phyloP scores from a whole-genome alignment of 306 rosid species.

The Senna siamea region DNA sequence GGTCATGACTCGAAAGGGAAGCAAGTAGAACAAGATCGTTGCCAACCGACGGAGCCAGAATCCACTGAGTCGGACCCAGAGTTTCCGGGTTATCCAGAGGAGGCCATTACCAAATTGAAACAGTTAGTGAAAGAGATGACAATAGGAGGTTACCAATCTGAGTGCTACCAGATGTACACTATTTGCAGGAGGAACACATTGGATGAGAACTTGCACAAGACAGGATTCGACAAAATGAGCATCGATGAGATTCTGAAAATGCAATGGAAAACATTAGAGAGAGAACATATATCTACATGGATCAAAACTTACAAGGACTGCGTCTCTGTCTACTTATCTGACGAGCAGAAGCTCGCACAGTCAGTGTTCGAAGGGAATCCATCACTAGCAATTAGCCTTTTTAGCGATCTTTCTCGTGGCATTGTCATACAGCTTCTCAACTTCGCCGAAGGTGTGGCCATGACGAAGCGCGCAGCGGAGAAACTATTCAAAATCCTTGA shows the following conservation, averaged over 20 bases:
- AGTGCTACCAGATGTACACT: slow-evolving; percentile 58
- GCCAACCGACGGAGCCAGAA: slow-evolving; percentile 34
- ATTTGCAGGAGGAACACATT: slow-evolving; percentile 48
- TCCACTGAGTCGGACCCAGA: neutral
- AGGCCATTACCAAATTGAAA: slow-evolving; percentile 42
- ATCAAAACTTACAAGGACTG: slow-evolving; percentile 48
- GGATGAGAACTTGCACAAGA: slow-evolving; percentile 45
- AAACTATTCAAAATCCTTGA: slow-evolving; percentile 68
- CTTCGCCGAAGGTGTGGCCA: slow-evolving; percentile 59
- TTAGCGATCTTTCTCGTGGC: slow-evolving; percentile 50
- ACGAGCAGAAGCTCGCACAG: slow-evolving; percentile 50
- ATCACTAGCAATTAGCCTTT: slow-evolving; percentile 33
- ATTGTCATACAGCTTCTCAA: slow-evolving; percentile 57
- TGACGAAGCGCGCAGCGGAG: slow-evolving; percentile 65
- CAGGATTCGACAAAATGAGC: slow-evolving; percentile 60
- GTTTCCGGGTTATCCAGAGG: slow-evolving; percentile 55
- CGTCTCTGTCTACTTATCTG: slow-evolving; percentile 41
- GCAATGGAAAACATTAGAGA: slow-evolving; percentile 60
- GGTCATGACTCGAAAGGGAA: slow-evolving; percentile 41
- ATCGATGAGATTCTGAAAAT: slow-evolving; percentile 64
- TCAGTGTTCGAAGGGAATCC: slow-evolving; percentile 37
- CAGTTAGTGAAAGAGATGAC: slow-evolving; percentile 51
- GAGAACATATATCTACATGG: slow-evolving; percentile 60
- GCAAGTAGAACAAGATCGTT: slow-evolving; percentile 35
- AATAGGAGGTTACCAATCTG: slow-evolving; percentile 48